Evolutionary conservation across 202 grass and related monocot genomes (phyloP).

Genomic region (Cymbopogon flexuosus): DNA sequence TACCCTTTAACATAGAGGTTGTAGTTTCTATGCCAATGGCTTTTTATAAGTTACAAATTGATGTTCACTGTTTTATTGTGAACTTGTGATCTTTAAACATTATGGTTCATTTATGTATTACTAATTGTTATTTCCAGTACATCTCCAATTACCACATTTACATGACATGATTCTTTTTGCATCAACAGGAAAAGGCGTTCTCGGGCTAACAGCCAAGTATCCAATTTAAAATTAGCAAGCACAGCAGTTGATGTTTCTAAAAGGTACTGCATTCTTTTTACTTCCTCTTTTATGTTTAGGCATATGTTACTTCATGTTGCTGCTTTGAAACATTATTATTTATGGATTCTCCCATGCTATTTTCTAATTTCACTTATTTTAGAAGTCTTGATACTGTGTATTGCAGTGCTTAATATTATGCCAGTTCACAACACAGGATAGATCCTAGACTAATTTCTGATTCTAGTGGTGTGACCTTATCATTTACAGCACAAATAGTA

Average conservation of each 20-base stretch:
- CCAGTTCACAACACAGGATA: not conserved
- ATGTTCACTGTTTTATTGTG: not conserved
- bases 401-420: not conserved
- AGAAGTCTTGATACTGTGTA: not conserved
- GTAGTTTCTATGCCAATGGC: constrained; percentile 10
- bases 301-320: constrained; percentile 11
- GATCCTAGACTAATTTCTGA: constrained; percentile 6
- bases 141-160: constrained; percentile 1
- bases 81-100: not conserved
- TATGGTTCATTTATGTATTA: not conserved
- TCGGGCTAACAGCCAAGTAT: constrained; percentile 34
- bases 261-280: constrained; percentile 39
- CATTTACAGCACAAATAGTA: constrained; percentile 10
- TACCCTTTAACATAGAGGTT: not conserved
- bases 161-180: constrained; percentile 13
- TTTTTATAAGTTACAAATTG: not conserved
- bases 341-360: not conserved
- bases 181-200: constrained; percentile 57
- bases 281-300: not conserved
- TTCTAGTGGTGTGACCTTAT: not conserved
- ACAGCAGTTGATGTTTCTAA: constrained; percentile 40
- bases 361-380: not conserved
- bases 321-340: not conserved
- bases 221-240: constrained; percentile 34
- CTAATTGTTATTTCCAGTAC: not conserved